phyloP scores from a whole-genome alignment of 75 land plant genomes.

The Pinus taeda region DNA sequence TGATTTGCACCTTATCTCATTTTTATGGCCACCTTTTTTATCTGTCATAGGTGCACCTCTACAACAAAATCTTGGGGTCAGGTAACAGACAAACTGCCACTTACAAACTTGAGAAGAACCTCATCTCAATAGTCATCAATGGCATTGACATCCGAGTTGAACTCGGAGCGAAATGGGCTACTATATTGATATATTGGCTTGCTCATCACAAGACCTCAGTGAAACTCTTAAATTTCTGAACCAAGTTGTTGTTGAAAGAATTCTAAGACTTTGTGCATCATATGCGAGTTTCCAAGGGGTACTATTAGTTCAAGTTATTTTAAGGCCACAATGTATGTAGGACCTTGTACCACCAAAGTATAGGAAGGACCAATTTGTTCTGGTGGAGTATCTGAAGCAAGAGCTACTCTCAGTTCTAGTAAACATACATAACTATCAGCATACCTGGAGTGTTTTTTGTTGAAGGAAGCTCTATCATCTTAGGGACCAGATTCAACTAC shows the following conservation, averaged over 20 bases:
- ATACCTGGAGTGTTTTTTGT: constrained; percentile 46
- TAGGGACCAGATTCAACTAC: constrained; percentile 42
- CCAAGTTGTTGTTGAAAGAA: constrained; percentile 54
- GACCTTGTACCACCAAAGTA: constrained; percentile 49
- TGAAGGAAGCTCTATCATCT: constrained; percentile 26
- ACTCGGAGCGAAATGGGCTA: constrained; percentile 49
- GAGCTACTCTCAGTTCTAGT: constrained; percentile 60
- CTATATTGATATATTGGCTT: constrained; percentile 65
- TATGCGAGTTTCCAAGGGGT: constrained; percentile 39
- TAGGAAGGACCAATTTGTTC: constrained; percentile 42
- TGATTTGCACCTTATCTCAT: too few species aligned
- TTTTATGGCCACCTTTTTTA: neutral
- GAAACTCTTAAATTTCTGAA: constrained; percentile 53
- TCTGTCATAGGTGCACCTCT: constrained; percentile 54
- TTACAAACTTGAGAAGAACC: constrained; percentile 70
- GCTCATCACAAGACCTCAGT: constrained; percentile 53
- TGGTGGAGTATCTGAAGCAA: constrained; percentile 47
- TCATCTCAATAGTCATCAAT: constrained; percentile 57
- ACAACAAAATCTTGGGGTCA: constrained; percentile 47
- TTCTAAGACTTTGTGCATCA: constrained; percentile 37
- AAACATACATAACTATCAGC: constrained; percentile 63
- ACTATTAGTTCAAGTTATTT: constrained; percentile 38
- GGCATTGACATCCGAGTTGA: constrained; percentile 65
- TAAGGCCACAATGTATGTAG: constrained; percentile 58
- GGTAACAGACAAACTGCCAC: constrained; percentile 45